Percentiles rank a stretch among this genome's conserved stretches.
Evolutionary conservation across 2,329 filamentous ascomycete genomes (phyloP).

Genomic region (Plenodomus lindquistii): DNA sequence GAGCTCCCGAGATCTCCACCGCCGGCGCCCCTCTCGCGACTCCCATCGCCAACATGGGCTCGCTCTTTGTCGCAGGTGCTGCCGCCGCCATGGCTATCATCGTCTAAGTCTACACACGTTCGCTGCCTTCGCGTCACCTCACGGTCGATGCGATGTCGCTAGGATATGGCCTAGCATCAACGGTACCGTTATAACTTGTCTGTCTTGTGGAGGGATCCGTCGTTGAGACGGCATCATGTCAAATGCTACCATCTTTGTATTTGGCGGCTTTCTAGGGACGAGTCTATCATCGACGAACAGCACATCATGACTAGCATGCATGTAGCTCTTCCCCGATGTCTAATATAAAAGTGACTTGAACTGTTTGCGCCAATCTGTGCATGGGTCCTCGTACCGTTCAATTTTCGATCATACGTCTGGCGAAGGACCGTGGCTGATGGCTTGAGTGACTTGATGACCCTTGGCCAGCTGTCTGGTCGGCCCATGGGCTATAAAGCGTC

Average conservation of each 20-base stretch:
- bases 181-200: slow-evolving; percentile 1
- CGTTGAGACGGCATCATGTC: not conserved
- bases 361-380: not conserved
- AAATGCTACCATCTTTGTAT: slow-evolving; percentile 7
- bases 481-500: too few relatives aligned
- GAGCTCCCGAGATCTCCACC: slow-evolving; percentile 11
- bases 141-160: slow-evolving; percentile 5
- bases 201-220: not conserved
- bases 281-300: slow-evolving; percentile 12
- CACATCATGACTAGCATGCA: slow-evolving; percentile 13
- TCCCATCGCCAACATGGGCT: slow-evolving; percentile 21
- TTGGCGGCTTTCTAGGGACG: slow-evolving; percentile 13
- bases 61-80: slow-evolving; percentile 27
- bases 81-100: slow-evolving; percentile 20
- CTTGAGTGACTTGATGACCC: too few relatives aligned
- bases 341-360: slow-evolving; percentile 19
- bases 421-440: too few relatives aligned
- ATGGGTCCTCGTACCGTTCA: too few relatives aligned
- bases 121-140: slow-evolving; percentile 1
- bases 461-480: too few relatives aligned
- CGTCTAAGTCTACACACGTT: slow-evolving; percentile 14
- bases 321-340: slow-evolving; percentile 18
- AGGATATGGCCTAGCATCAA: slow-evolving; percentile 11
- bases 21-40: slow-evolving; percentile 24
- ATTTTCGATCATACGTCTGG: too few relatives aligned